Evolutionary conservation across 2,329 filamentous ascomycete genomes (phyloP).

Genomic region (Colletotrichum filicis): DNA sequence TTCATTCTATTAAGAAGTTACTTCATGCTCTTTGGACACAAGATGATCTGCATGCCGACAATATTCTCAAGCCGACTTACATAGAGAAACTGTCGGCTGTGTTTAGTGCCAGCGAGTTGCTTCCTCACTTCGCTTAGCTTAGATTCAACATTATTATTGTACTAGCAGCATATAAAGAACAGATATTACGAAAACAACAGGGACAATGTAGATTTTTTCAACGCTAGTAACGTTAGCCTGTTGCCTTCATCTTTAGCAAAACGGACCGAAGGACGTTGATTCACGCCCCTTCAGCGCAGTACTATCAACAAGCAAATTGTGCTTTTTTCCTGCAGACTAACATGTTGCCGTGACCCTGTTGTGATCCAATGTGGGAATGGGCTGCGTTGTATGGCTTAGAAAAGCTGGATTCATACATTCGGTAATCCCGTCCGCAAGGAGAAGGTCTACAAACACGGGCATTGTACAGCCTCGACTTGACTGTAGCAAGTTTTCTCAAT

Average conservation of each 20-base stretch:
- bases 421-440: not conserved
- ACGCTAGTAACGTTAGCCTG: too few relatives aligned
- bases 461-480: not conserved
- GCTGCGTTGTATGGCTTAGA: not conserved
- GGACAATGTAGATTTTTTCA: too few relatives aligned
- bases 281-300: too few relatives aligned
- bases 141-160: not conserved
- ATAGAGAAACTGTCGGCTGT: slow-evolving; percentile 27
- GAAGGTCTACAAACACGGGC: not conserved
- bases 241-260: too few relatives aligned
- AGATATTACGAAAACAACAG: too few relatives aligned
- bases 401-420: not conserved
- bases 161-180: too few relatives aligned
- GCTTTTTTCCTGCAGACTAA: too few relatives aligned
- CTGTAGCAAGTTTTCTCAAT: not conserved
- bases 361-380: not conserved
- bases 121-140: slow-evolving; percentile 42
- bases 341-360: not conserved
- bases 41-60: slow-evolving; percentile 42
- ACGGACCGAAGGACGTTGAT: too few relatives aligned
- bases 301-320: too few relatives aligned
- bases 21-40: slow-evolving; percentile 47
- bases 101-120: slow-evolving; percentile 33
- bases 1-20: slow-evolving; percentile 37
- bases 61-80: slow-evolving; percentile 25